Evolutionary conservation across 768 basidiomycete species (phyloP), one percentile per base, ranked within the genome.

Genomic region (Leucogyrophana mollusca): DNA sequence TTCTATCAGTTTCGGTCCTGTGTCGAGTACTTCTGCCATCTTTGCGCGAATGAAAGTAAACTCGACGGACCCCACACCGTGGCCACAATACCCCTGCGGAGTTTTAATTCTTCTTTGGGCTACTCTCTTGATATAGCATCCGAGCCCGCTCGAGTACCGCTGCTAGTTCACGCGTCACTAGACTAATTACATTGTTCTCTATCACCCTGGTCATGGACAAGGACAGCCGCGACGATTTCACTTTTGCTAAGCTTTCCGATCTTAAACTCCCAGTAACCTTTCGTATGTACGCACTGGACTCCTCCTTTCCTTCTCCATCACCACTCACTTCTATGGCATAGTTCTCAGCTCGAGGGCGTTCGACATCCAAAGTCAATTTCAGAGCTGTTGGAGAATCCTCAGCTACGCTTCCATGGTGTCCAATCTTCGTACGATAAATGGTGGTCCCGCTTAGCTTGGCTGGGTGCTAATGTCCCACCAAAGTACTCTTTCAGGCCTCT

Each of bases 401-500:
- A 93, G 46, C 68, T 93, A 23, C 76, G 80, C 22, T 91, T 92
- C 57, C 79, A 92, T 54, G 94, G 94, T 10, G 80, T 83, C 27
- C 91, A 90, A 59, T 83, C 84, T 51, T 76, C 80, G 88, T 92
- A 68, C 35, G 56, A 33, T 51, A n/a, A n/a, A n/a, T n/a, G 49
- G 25, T 50, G 25, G 40, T 46, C 21, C 56, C 45, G 45, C 45
- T 34, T 49, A 51, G 42, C 55, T 49, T 41, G 45, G 53, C 44
- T 35, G 37, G 21, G 23, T 52, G 66, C 65, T 66, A 61, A 69
- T 55, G 45, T 50, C 53, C 40, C 27, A 49, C 55, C 53, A 34
- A 70, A 96, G 93, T 54, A 84, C 82, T 11, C 80, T 87, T 54
- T 90, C 94, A 61, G 96, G 98, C 68, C 79, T 98, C 47, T 95